A percentile compares a stretch with the other conserved stretches of the same genome.
Conservation (phyloP, 2,329 filamentous ascomycete species). For the Scopulariopsis brevicaulis region DNA sequence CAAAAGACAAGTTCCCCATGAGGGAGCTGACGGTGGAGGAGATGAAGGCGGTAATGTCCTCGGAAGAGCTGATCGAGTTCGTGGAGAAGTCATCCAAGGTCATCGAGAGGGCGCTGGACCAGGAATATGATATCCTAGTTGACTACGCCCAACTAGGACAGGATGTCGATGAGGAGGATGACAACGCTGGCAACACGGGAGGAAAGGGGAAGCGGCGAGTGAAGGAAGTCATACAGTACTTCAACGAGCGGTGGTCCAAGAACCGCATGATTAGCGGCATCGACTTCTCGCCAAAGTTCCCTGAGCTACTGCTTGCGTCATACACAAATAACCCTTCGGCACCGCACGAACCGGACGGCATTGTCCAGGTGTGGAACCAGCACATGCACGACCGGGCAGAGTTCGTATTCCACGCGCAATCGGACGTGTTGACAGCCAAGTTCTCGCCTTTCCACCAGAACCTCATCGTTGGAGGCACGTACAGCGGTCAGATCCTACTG, state of each 20-base stretch:
- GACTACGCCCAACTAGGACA: slow-evolving; percentile 81
- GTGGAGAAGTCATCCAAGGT: slow-evolving; percentile 94
- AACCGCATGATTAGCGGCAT: slow-evolving; percentile 95
- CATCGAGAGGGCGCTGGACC: slow-evolving; percentile 86
- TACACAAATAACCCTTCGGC: slow-evolving; percentile 97
- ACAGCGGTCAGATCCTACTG: slow-evolving; percentile 89
- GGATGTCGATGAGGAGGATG: slow-evolving; percentile 71
- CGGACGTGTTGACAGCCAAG: slow-evolving; percentile 87
- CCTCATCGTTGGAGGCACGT: slow-evolving; percentile 88
- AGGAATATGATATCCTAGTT: slow-evolving; percentile 91
- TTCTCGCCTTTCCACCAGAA: slow-evolving; percentile 99
- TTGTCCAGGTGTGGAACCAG: slow-evolving; percentile 94
- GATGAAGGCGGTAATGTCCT: slow-evolving; percentile 78
- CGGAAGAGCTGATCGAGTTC: slow-evolving; percentile 89
- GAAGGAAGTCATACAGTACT: slow-evolving; percentile 87
- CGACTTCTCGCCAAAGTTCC: slow-evolving; percentile 91
- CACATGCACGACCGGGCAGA: slow-evolving; percentile 91
- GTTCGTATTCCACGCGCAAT: slow-evolving; percentile 93
- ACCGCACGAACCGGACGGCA: slow-evolving; percentile 83
- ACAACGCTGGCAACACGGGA: slow-evolving; percentile 57
- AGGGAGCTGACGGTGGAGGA: slow-evolving; percentile 76
- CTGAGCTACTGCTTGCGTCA: slow-evolving; percentile 82
- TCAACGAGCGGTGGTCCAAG: slow-evolving; percentile 90
- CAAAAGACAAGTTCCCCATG: slow-evolving; percentile 54
- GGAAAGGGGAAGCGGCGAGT: slow-evolving; percentile 64